phyloP scores from a whole-genome alignment of 257 asterid species.

The Lithospermum erythrorhizon region DNA sequence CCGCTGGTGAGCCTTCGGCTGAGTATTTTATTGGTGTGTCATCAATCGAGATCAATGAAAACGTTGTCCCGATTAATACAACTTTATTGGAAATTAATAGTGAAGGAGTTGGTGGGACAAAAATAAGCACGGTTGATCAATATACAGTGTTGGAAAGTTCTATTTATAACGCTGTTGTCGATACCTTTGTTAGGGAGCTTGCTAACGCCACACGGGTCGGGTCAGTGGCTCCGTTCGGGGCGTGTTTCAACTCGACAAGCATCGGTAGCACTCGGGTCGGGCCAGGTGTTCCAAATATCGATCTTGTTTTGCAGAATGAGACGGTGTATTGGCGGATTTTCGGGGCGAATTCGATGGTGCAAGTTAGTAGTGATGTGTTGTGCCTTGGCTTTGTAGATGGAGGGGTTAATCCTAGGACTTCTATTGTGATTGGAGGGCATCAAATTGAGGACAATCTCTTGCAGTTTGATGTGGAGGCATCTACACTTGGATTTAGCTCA shows the following conservation, averaged over 20 bases:
- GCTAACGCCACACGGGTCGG: conserved; percentile 26
- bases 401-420: conserved; percentile 13
- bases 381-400: conserved; percentile 24
- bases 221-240: conserved; percentile 23
- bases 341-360: conserved; percentile 48
- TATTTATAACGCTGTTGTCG: conserved; percentile 26
- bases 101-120: conserved; percentile 41
- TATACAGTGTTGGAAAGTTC: conserved; percentile 32
- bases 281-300: conserved; percentile 36
- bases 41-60: conserved; percentile 24
- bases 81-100: conserved; percentile 17
- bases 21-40: conserved; percentile 42
- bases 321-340: conserved; percentile 37
- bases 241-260: conserved; percentile 27
- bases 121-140: conserved; percentile 41
- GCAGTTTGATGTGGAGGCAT: conserved; percentile 37
- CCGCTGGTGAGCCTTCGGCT: conserved; percentile 22
- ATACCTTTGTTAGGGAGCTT: conserved; percentile 21
- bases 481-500: conserved; percentile 40
- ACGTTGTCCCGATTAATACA: conserved; percentile 20
- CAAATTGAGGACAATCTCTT: conserved; percentile 43
- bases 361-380: conserved; percentile 18
- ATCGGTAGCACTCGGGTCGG: conserved; percentile 39
- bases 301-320: conserved; percentile 22
- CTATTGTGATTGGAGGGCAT: conserved; percentile 36